A percentile compares a stretch with the other conserved stretches of the same genome.
These are phyloP conservation scores for Phytopythium delawarense DNA, from an alignment of 352 stramenopile species.

Conservation along the genomic window DNA sequence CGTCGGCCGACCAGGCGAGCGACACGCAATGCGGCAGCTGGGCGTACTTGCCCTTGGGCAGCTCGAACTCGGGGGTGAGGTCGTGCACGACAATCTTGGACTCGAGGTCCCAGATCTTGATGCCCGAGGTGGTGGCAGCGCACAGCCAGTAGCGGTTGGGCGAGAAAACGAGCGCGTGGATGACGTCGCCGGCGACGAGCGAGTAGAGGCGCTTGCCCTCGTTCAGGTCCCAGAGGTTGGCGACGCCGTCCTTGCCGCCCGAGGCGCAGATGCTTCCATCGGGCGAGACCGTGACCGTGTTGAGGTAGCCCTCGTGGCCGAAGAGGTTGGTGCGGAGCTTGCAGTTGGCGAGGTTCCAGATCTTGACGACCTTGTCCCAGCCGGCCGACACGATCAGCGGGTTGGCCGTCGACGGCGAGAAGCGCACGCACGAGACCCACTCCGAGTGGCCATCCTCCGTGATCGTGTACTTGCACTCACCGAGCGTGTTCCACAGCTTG, in stretches of 20 bases:
- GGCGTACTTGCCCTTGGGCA: constrained; percentile 91
- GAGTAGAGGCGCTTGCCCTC: constrained; percentile 99
- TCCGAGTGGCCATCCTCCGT: constrained; percentile 98
- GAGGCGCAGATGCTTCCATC: constrained; percentile 99
- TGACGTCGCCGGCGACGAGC: constrained; percentile 97
- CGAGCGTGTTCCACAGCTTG: constrained; percentile 99
- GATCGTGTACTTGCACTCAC: constrained; percentile 99
- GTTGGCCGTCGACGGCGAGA: constrained; percentile 95
- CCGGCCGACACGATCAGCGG: constrained; percentile 98
- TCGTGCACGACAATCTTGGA: constrained; percentile 99
- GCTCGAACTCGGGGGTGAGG: constrained; percentile 90
- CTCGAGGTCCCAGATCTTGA: constrained; percentile 99
- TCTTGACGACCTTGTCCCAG: constrained; percentile 99
- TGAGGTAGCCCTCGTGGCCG: constrained; percentile 99
- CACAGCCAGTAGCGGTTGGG: constrained; percentile 99
- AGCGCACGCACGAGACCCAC: constrained; percentile 99
- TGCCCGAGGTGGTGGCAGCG: constrained; percentile 96
- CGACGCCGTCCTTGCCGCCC: constrained; percentile 99
- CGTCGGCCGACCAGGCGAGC: constrained; percentile 98
- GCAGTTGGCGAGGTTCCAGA: constrained; percentile 99
- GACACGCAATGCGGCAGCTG: constrained; percentile 95
- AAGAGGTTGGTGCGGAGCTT: constrained; percentile 99
- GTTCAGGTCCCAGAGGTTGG: constrained; percentile 99
- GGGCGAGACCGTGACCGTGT: constrained; percentile 99
- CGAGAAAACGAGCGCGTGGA: constrained; percentile 97